phyloP scores from a whole-genome alignment of 2,329 filamentous ascomycete species.

The Thielaviopsis euricoi region DNA sequence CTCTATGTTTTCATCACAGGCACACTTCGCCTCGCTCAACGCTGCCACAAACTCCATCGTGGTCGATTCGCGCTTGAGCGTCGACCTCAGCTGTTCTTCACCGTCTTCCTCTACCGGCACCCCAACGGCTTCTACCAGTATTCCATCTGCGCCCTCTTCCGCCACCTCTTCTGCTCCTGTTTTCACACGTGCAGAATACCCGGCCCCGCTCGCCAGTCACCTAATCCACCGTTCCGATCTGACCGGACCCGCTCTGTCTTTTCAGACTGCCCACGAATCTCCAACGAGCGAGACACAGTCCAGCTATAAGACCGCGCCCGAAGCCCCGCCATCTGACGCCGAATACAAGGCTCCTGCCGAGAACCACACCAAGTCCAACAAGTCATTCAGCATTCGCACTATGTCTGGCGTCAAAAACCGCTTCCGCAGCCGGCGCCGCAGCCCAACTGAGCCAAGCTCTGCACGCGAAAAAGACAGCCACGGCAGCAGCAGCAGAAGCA shows the following conservation, averaged over 20 bases:
- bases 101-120: background rate
- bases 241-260: background rate
- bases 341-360: background rate
- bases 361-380: background rate
- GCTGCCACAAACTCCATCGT: conserved; percentile 5
- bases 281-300: background rate
- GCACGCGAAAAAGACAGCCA: conserved; percentile 1
- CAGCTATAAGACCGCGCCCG: conserved; percentile 3
- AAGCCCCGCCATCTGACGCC: background rate
- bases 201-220: background rate
- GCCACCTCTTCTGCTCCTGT: background rate
- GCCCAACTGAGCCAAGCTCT: conserved; percentile 1
- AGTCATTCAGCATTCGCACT: conserved; percentile 3
- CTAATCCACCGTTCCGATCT: background rate
- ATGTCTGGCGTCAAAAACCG: conserved; percentile 6
- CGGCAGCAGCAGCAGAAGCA: too few relatives aligned
- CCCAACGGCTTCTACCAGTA: background rate
- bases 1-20: conserved; percentile 1
- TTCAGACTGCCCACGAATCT: background rate
- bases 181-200: background rate
- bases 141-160: background rate
- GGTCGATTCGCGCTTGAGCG: conserved; percentile 8
- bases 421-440: conserved; percentile 10
- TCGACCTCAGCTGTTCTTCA: conserved; percentile 2
- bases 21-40: background rate